Conservation (phyloP, 805 yeast species). For the Teunomyces barrocoloradensis region DNA sequence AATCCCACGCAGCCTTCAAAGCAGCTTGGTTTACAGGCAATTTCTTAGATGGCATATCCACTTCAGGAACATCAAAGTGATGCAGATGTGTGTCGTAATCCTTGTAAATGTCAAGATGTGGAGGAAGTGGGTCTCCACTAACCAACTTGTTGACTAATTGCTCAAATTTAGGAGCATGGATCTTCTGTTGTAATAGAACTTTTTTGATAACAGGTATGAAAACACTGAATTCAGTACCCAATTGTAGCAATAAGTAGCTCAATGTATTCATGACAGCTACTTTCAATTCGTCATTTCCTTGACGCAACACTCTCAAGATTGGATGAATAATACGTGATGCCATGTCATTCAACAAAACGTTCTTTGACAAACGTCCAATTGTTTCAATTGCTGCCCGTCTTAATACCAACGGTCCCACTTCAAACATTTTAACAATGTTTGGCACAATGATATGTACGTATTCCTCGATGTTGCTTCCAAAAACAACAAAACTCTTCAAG, state of each 20-base stretch:
- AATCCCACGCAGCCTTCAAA: constrained; percentile 86
- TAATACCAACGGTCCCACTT: constrained; percentile 59
- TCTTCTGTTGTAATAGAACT: constrained; percentile 56
- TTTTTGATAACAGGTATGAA: constrained; percentile 81
- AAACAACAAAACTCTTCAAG: constrained; percentile 75
- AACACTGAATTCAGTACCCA: constrained; percentile 80
- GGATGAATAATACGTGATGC: constrained; percentile 90
- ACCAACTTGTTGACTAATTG: constrained; percentile 74
- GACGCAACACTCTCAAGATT: constrained; percentile 61
- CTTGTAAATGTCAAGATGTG: constrained; percentile 65
- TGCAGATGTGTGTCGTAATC: constrained; percentile 45
- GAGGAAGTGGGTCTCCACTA: constrained; percentile 84
- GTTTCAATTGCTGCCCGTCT: constrained; percentile 76
- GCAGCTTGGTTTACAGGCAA: constrained; percentile 65
- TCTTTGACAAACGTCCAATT: constrained; percentile 74
- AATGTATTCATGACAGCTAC: constrained; percentile 73
- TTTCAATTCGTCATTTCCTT: constrained; percentile 57
- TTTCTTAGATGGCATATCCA: constrained; percentile 69
- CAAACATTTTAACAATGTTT: constrained; percentile 75
- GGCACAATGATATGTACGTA: constrained; percentile 87
- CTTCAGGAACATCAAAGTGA: constrained; percentile 52
- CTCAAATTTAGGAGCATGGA: constrained; percentile 74
- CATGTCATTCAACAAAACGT: constrained; percentile 76
- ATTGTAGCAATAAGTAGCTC: constrained; percentile 71
- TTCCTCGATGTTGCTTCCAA: constrained; percentile 87